These are phyloP conservation scores for Rhynchosporium agropyri DNA, from an alignment of 2,329 filamentous ascomycete genomes.

Conservation along the genomic window DNA sequence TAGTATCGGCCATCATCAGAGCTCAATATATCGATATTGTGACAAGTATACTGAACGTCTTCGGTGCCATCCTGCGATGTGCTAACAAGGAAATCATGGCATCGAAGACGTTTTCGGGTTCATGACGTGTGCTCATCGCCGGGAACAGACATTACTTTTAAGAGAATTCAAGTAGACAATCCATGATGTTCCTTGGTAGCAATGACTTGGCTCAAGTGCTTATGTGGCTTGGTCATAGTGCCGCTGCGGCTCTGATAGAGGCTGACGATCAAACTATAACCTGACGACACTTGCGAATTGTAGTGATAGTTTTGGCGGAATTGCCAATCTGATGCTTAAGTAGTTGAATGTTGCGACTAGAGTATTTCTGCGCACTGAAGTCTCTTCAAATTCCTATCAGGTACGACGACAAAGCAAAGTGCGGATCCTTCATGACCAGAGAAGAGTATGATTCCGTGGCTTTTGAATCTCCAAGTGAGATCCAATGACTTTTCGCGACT, in stretches of 20 bases:
- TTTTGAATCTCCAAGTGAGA: too few species aligned
- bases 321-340: not conserved
- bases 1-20: not conserved
- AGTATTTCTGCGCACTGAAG: not conserved
- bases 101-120: not conserved
- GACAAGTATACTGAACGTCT: not conserved
- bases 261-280: constrained; percentile 1
- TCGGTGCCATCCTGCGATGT: not conserved
- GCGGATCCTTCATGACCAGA: too few species aligned
- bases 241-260: not conserved
- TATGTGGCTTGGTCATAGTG: not conserved
- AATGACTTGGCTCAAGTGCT: not conserved
- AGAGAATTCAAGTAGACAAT: not conserved
- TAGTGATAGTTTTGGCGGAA: not conserved
- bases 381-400: too few species aligned
- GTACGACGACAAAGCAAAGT: too few species aligned
- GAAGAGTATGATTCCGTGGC: too few species aligned
- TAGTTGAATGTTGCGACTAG: not conserved
- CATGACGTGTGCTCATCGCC: not conserved
- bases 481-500: too few species aligned
- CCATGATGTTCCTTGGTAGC: not conserved
- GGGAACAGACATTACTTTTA: too few species aligned
- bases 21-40: constrained; percentile 7
- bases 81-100: not conserved
- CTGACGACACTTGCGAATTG: not conserved